These are phyloP conservation scores for Penicillium brevicompactum DNA, from an alignment of 2,329 filamentous ascomycete genomes.

Conservation along the genomic window DNA sequence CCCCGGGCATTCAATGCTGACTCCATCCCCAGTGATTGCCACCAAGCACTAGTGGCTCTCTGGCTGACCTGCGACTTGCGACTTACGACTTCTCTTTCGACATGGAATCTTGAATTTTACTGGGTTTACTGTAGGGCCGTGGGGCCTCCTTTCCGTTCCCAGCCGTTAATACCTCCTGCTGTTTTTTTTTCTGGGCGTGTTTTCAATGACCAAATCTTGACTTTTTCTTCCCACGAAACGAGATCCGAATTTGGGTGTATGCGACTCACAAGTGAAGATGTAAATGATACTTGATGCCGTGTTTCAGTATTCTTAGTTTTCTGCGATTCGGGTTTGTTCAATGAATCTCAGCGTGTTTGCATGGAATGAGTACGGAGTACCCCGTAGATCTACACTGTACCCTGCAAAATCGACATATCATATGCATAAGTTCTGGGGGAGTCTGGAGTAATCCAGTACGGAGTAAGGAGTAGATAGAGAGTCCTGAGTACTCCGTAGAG, in stretches of 20 bases:
- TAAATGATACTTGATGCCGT: slow-evolving; percentile 48
- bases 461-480: too few relatives aligned
- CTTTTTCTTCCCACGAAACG: slow-evolving; percentile 31
- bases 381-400: too few relatives aligned
- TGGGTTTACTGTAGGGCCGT: slow-evolving; percentile 35
- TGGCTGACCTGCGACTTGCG: slow-evolving; percentile 14
- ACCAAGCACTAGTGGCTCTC: slow-evolving; percentile 40
- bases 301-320: slow-evolving; percentile 33
- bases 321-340: slow-evolving; percentile 21
- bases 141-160: slow-evolving; percentile 34
- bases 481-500: not conserved
- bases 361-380: too few relatives aligned
- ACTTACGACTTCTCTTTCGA: slow-evolving; percentile 34
- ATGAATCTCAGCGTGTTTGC: slow-evolving; percentile 16
- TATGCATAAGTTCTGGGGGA: too few relatives aligned
- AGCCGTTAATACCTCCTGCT: slow-evolving; percentile 40
- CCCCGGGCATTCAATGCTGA: slow-evolving; percentile 14
- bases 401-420: too few relatives aligned
- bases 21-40: slow-evolving; percentile 42
- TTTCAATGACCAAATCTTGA: slow-evolving; percentile 34
- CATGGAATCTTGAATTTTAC: slow-evolving; percentile 34
- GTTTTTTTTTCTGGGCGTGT: slow-evolving; percentile 37
- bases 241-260: slow-evolving; percentile 25
- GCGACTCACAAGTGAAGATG: slow-evolving; percentile 39
- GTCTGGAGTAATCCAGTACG: too few relatives aligned